Percentiles rank a stretch among this genome's conserved stretches.
phyloP scores from a whole-genome alignment of 352 stramenopile genomes.

The Pythium apleroticum region DNA sequence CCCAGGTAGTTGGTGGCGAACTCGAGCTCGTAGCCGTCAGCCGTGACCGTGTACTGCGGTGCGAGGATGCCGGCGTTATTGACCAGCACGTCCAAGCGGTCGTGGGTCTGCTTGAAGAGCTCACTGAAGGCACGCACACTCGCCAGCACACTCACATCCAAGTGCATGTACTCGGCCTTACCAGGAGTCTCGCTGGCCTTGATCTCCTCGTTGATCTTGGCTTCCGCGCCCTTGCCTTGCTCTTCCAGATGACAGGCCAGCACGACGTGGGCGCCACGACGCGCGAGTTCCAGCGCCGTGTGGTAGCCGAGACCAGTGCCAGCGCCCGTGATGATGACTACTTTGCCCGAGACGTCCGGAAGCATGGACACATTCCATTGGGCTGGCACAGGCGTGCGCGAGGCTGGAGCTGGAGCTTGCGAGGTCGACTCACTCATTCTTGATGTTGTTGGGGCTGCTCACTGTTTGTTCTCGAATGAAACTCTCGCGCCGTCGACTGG shows the following conservation, averaged over 20 bases:
- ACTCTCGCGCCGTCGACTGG: no score
- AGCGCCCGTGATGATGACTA: constrained; percentile 25
- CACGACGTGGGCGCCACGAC: constrained; percentile 48
- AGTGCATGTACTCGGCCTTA: constrained; percentile 30
- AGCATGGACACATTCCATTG: constrained; percentile 9
- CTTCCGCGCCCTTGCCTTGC: constrained; percentile 7
- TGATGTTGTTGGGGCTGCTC: background rate
- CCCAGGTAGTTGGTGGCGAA: constrained; percentile 94
- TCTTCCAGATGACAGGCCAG: constrained; percentile 41
- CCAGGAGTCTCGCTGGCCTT: background rate
- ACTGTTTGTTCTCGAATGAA: background rate
- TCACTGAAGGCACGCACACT: constrained; percentile 23
- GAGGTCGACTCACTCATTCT: background rate
- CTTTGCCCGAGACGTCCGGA: constrained; percentile 22
- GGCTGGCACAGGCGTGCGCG: constrained; percentile 4
- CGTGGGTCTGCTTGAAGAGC: constrained; percentile 10
- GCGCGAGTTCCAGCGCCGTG: constrained; percentile 38
- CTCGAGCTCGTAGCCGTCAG: constrained; percentile 92
- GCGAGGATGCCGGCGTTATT: constrained; percentile 31
- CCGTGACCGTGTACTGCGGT: constrained; percentile 51
- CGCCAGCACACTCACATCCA: constrained; percentile 23
- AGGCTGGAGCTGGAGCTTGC: background rate
- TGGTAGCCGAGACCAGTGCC: constrained; percentile 49
- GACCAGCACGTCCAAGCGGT: constrained; percentile 26
- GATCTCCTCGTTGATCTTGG: constrained; percentile 18